phyloP scores from a whole-genome alignment of 108 stramenopile genomes.

The Fragilaria crotonensis region DNA sequence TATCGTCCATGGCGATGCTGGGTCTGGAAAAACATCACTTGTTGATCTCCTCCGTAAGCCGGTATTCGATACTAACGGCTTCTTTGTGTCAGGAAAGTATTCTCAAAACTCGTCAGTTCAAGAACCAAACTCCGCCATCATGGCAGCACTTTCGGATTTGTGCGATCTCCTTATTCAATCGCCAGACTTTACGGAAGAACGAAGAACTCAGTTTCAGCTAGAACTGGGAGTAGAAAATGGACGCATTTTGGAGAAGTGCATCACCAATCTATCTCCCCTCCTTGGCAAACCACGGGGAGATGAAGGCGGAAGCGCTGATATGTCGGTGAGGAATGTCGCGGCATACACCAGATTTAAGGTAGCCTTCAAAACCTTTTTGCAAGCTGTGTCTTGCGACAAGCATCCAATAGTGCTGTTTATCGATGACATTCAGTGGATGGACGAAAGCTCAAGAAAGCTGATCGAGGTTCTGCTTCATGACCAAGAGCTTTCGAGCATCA shows the following conservation, averaged over 20 bases:
- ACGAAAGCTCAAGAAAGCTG: neutral
- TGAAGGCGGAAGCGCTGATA: neutral
- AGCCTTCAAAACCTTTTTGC: neutral
- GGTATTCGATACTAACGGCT: neutral
- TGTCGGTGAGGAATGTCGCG: neutral
- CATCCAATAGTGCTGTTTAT: neutral
- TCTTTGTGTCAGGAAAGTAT: neutral
- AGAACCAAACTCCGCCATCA: neutral
- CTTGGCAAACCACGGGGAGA: neutral
- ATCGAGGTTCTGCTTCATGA: neutral
- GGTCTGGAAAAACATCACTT: neutral
- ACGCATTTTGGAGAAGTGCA: neutral
- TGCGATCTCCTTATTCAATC: neutral
- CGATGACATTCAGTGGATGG: neutral
- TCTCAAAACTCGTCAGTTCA: neutral
- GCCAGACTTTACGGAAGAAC: neutral
- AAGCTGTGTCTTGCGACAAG: neutral
- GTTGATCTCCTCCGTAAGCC: neutral
- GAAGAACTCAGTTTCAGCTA: neutral
- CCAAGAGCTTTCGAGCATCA: neutral
- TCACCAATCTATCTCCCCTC: neutral
- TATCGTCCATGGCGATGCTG: neutral
- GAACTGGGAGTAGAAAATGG: neutral
- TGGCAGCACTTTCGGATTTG: neutral
- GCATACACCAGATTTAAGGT: neutral